A percentile compares a stretch with the other conserved stretches of the same genome.
These are phyloP conservation scores for Rhytidiadelphus loreus DNA, from an alignment of 225 moss, liverwort and hornwort genomes.

Conservation along the genomic window DNA sequence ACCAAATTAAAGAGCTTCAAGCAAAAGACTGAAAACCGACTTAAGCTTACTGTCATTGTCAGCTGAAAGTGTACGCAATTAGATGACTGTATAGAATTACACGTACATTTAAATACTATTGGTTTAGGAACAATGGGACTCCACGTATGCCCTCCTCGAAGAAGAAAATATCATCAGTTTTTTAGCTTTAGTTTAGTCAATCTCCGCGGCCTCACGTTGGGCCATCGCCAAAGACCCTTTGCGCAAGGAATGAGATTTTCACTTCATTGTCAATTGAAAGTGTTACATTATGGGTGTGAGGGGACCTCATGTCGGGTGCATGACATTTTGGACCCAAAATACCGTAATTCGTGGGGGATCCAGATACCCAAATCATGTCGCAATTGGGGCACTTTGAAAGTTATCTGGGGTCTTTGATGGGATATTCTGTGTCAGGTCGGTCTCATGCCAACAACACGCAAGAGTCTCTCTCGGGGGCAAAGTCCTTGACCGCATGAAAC, in stretches of 20 bases:
- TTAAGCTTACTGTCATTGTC: too few relatives aligned
- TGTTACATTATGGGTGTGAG: too few relatives aligned
- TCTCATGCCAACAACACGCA: neutral
- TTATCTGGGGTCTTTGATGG: neutral
- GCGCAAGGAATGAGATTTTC: neutral
- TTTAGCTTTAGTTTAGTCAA: neutral
- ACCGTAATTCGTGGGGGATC: neutral
- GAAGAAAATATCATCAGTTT: rapidly evolving
- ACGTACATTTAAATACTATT: neutral
- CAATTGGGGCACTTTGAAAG: neutral
- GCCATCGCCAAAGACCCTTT: neutral
- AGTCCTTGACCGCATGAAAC: neutral
- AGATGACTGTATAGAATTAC: neutral
- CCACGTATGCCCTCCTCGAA: too few relatives aligned
- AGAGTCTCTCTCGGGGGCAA: neutral
- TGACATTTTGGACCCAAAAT: neutral
- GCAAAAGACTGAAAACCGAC: too few relatives aligned
- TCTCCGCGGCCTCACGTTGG: neutral
- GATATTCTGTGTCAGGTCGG: neutral
- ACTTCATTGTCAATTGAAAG: neutral
- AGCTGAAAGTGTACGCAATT: neutral
- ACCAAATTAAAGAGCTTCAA: too few relatives aligned
- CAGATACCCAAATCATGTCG: neutral
- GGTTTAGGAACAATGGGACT: neutral
- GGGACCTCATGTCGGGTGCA: neutral